phyloP scores from a whole-genome alignment of 1,284 basidiomycete species.

The Leccinum insolens region DNA sequence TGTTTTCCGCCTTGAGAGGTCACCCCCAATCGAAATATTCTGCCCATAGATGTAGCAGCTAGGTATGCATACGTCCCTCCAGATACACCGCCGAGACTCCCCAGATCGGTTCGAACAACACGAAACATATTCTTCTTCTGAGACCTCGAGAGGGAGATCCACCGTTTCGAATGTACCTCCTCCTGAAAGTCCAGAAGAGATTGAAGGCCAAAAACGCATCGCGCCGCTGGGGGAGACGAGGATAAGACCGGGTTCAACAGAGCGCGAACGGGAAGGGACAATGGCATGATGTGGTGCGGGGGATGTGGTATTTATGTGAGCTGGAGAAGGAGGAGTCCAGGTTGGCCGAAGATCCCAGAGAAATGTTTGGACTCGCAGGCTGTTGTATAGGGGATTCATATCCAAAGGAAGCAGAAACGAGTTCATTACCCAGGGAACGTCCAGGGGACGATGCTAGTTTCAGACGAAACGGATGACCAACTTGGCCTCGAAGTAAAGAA shows the following conservation, averaged over 20 bases:
- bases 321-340: conserved; percentile 17
- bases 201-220: conserved; percentile 79
- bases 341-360: conserved; percentile 20
- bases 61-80: conserved; percentile 44
- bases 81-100: conserved; percentile 26
- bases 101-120: conserved; percentile 66
- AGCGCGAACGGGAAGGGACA: conserved; percentile 64
- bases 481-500: conserved; percentile 25
- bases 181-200: conserved; percentile 80
- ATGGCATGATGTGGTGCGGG: conserved; percentile 62
- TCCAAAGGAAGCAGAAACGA: conserved; percentile 11
- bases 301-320: conserved; percentile 45
- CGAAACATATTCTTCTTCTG: conserved; percentile 61
- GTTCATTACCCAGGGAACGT: conserved; percentile 25
- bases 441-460: conserved; percentile 17
- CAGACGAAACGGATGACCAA: conserved; percentile 35
- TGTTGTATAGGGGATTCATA: conserved; percentile 23
- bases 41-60: conserved; percentile 66
- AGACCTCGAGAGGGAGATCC: conserved; percentile 47
- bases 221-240: conserved; percentile 66
- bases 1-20: conserved; percentile 70
- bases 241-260: conserved; percentile 72
- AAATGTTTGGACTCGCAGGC: conserved; percentile 31
- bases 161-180: conserved; percentile 65
- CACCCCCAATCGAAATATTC: conserved; percentile 64